Evolutionary conservation across 2,329 filamentous ascomycete genomes (phyloP), one percentile per base, ranked within the genome.

Genomic region (Colletotrichum liaoningense): DNA sequence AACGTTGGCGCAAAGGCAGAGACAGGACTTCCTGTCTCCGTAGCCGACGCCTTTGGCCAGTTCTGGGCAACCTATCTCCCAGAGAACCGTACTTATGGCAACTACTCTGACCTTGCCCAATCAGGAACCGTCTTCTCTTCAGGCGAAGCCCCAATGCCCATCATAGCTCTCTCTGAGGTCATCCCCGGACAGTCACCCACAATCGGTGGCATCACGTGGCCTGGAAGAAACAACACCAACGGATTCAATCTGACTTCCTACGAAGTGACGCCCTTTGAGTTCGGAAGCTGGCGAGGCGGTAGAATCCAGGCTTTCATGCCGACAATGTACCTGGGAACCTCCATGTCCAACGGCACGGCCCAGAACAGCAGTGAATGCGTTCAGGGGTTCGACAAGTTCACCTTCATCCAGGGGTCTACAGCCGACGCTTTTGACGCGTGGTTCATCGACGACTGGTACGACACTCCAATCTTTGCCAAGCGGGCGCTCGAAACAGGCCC

Each of bases 181-280:
- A 38, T 80, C 0, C 79, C 79, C 0, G 78, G 78, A 1, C 74
- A 76, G 0, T 80, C 79, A 0, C 79, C 79, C 0, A 74, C 76
- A 24, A 79, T 80, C 2, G 75, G 76, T 3, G 76, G 76, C 9
- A 74, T 80, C 46, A 75, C 79, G 78, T 81, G 77, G 24, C 79
- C 79, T 0, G 77, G 77, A 0, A 68, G 74, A 33, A 79, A 80
- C 62, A 60, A 28, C 3, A 79, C 79, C 1, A 75, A 79, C 0
- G 75, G 75, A 16, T 80, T 80, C 73, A 80, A 80, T 26, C 54
- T 79, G 3, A 80, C 81, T 0, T 76, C 79, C 2, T 82, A 80
- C 59, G 80, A 82, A 58, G 75, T 82, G 0, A 82, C 77, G 0
- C 80, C 81, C 0, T 82, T 79, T 52, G 80, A 82, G 59, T 80